These are phyloP conservation scores for Penium margaritaceum DNA, from an alignment of 139 green algal genomes.

Conservation along the genomic window DNA sequence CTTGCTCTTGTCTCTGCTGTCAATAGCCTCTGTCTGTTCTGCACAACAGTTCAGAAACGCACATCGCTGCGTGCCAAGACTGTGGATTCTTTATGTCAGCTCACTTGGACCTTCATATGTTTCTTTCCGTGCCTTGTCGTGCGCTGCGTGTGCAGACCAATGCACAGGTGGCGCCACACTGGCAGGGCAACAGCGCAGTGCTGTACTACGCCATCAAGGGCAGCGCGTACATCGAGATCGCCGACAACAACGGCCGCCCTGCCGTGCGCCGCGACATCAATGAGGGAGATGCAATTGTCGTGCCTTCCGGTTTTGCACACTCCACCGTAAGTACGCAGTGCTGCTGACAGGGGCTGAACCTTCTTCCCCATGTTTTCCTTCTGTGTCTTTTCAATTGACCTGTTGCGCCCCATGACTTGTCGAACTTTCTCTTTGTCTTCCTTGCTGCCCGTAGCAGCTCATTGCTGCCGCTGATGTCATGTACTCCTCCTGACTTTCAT, in stretches of 20 bases:
- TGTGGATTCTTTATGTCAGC: background rate
- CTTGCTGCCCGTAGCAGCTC: too few species aligned
- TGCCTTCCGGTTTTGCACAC: slow-evolving; percentile 9
- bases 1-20: background rate
- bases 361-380: too few species aligned
- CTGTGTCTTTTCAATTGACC: too few species aligned
- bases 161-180: slow-evolving; percentile 31
- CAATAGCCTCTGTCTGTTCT: background rate
- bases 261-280: slow-evolving; percentile 16
- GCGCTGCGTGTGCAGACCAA: background rate
- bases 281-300: slow-evolving; percentile 23
- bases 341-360: too few species aligned
- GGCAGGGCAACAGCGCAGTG: slow-evolving; percentile 8
- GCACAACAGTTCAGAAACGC: background rate
- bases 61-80: background rate
- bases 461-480: background rate
- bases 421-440: too few species aligned
- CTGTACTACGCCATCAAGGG: slow-evolving; percentile 36
- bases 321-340: background rate
- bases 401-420: too few species aligned
- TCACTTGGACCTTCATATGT: background rate
- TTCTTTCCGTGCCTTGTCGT: background rate
- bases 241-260: slow-evolving; percentile 10
- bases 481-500: background rate
- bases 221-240: slow-evolving; percentile 35